These are phyloP conservation scores for Elaeis oleifera DNA, from an alignment of 202 grass and related monocot species.

Conservation along the genomic window DNA sequence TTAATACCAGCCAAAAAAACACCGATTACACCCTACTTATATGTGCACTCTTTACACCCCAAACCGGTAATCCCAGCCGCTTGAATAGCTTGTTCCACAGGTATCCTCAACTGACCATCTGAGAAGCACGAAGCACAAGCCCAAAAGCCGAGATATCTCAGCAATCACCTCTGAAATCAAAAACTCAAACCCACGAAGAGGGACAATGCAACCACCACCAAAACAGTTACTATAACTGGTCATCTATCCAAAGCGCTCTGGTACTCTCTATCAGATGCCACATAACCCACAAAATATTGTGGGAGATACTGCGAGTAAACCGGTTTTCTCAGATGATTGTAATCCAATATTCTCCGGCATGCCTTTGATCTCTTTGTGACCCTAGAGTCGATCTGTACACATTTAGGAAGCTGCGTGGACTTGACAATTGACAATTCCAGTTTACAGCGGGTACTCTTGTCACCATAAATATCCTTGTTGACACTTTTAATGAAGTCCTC, in stretches of 20 bases:
- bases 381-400: neutral
- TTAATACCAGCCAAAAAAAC: no score
- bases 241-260: neutral
- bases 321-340: neutral
- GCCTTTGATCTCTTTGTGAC: neutral
- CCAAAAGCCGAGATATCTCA: no score
- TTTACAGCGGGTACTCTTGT: conserved; percentile 28
- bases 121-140: no score
- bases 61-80: no score
- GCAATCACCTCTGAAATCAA: no score
- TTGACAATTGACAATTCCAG: conserved; percentile 39
- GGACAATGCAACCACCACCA: no score
- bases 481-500: conserved; percentile 58
- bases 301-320: conserved; percentile 5
- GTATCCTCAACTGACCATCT: no score
- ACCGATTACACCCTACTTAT: no score
- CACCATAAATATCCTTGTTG: conserved; percentile 40
- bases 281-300: conserved; percentile 14
- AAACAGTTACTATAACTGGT: no score
- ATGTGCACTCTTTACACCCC: no score
- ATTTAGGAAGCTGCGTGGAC: conserved; percentile 37
- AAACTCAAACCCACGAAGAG: no score
- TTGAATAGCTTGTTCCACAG: no score
- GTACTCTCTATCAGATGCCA: neutral
- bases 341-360: neutral